Evolutionary conservation across 257 asterid species (phyloP).

Genomic region (Ilex asprella): DNA sequence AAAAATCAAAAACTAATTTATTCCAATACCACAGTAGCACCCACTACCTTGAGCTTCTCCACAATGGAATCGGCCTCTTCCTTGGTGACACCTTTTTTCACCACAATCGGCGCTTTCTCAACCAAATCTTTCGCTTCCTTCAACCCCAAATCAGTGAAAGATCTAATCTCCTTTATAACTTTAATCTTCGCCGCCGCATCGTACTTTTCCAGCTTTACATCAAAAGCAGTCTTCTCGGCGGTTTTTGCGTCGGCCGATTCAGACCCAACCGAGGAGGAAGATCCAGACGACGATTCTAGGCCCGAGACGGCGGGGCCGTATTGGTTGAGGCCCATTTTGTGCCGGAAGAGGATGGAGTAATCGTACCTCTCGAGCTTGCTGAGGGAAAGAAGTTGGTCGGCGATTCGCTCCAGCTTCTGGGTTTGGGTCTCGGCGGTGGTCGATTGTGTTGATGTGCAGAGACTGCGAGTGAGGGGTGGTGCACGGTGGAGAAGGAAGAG

Average conservation of each 20-base stretch:
- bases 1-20: slow-evolving; percentile 16
- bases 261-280: slow-evolving; percentile 28
- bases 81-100: slow-evolving; percentile 66
- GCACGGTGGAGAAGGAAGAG: neutral
- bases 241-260: slow-evolving; percentile 39
- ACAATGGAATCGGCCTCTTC: slow-evolving; percentile 74
- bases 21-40: slow-evolving; percentile 74
- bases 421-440: slow-evolving; percentile 30
- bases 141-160: slow-evolving; percentile 67
- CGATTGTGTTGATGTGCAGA: slow-evolving; percentile 22
- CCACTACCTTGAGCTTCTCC: slow-evolving; percentile 67
- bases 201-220: slow-evolving; percentile 65
- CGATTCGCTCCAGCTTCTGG: slow-evolving; percentile 69
- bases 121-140: slow-evolving; percentile 88
- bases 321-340: slow-evolving; percentile 64
- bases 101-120: slow-evolving; percentile 69
- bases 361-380: slow-evolving; percentile 73
- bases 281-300: slow-evolving; percentile 12
- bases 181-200: slow-evolving; percentile 69
- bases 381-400: slow-evolving; percentile 60
- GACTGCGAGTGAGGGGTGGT: slow-evolving; percentile 22
- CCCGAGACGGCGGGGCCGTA: slow-evolving; percentile 50
- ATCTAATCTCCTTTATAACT: slow-evolving; percentile 84
- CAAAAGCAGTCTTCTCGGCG: slow-evolving; percentile 57
- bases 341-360: slow-evolving; percentile 48